Evolutionary conservation across 352 stramenopile genomes (phyloP), one percentile per base, ranked within the genome.

Genomic region (Phytopythium montanum): DNA sequence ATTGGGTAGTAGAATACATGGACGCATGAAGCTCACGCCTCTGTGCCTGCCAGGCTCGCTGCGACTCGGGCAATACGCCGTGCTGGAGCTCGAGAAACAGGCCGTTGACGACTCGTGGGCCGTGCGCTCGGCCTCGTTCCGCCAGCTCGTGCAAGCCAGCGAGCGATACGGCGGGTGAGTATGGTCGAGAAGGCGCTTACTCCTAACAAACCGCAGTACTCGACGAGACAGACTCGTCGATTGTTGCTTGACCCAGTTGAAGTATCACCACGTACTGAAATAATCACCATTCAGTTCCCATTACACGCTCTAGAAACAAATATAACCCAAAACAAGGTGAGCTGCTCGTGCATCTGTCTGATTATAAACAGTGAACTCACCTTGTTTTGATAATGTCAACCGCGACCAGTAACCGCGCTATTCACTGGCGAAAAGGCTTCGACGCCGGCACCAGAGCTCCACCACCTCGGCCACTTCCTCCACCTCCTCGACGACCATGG

Each of bases 21-120:
- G 13, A 36, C 23, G 16, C 19, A 3, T 52, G 13, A 8, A 19
- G 23, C 18, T 55, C 26, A 28, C 29, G 1, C 13, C 31, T 9
- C 18, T 8, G 19, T 25, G 49, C 28, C 28, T 38, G 16, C 25
- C 29, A 93, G 83, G 83, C 13, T 90, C 81, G 13, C 62, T 93
- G 46, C 79, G 73, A 13, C 39, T 73, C 38, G 79, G 83, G n/a
- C 79, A 93, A 45, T 93, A 88, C 54, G 88, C 72, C 16, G 81
- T 90, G n/a, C 60, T 93, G 5, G 66, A 91, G 59, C 66, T 93
- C 1, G 79, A 82, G 48, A 81, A 82, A 66, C 64, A 75, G 38
- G 18, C 53, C 8, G 60, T 68, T 12, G 78, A 89, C 38, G 75
- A 69, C 41, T 72, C 73, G 46, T 92, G 82, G 82, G 31, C 46